Evolutionary conservation across 495 filamentous ascomycete species (phyloP), one percentile per base, ranked within the genome.

Genomic region (Xylaria sp.): DNA sequence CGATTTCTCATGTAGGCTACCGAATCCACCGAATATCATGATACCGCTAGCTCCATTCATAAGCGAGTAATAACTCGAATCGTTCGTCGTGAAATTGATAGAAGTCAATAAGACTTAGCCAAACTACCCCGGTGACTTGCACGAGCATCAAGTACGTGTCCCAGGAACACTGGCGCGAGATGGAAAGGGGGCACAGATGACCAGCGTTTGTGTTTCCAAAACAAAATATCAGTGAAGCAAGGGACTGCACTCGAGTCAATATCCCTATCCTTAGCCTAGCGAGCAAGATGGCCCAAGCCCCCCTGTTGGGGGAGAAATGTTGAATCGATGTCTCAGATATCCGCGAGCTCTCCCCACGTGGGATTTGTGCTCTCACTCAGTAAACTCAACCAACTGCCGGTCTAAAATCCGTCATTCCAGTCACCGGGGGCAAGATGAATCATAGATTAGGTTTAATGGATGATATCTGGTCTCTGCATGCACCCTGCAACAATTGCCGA

Each of bases 341-440:
- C 75, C 72, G 73, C 71, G 71, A 70, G 65, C 61, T 50, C 66
- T 61, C 73, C 70, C 73, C 77, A 79, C 77, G 77, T 79, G 77
- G 77, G 50, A 72, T 72, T 71, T 73, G 75, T 79, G 73, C 61
- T 76, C 73, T 73, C 70, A 68, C 65, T 71, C 68, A 55, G 6
- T 73, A 69, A 76, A 69, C 61, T 68, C 55, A 40, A 35, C 44
- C 59, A 29, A 70, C 35, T 52, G 44, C 62, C 58, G 44, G 69
- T 69, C 33, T 65, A 8, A 43, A 50, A 29, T 65, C 69, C 46
- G 19, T 69, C 67, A 46, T 19, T 41, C 29, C n/a, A n/a, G 21
- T 43, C 21, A 3, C 50, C 37, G 40, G 52, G 24, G 24, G 1
- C 17, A 41, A 4, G 14, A 9, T 19, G 31, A 29, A 17, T 35